Evolutionary conservation across 805 yeast genomes (phyloP).

Genomic region (Teunomyces tritomae): DNA sequence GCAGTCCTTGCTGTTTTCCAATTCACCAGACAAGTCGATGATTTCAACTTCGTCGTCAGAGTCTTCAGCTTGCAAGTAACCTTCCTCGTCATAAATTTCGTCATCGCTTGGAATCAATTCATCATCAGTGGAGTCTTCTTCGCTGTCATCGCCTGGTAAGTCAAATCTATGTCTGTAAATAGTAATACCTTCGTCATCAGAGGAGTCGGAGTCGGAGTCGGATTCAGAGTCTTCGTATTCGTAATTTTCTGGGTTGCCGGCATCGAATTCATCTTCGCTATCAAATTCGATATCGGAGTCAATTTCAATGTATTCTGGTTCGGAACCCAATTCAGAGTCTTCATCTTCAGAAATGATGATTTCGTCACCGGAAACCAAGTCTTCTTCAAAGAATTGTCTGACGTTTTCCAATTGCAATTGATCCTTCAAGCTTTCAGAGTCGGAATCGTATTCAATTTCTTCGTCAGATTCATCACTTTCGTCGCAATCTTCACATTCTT

Average conservation of each 20-base stretch:
- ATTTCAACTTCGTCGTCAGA: conserved; percentile 25
- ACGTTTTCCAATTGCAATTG: conserved; percentile 36
- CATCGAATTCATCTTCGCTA: conserved; percentile 20
- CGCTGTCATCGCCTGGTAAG: conserved; percentile 32
- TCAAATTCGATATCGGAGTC: conserved; percentile 27
- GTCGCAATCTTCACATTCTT: not conserved
- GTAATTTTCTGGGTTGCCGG: conserved; percentile 20
- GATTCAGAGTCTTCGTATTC: conserved; percentile 21
- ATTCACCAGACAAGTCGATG: conserved; percentile 41
- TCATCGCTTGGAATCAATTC: conserved; percentile 24
- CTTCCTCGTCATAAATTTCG: conserved; percentile 16
- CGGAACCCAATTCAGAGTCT: conserved; percentile 18
- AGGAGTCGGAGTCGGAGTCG: conserved; percentile 26
- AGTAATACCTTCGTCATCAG: conserved; percentile 40
- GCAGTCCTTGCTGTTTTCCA: conserved; percentile 43
- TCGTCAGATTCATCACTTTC: conserved; percentile 11
- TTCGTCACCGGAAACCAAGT: conserved; percentile 30
- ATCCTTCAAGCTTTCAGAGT: conserved; percentile 26
- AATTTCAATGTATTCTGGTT: conserved; percentile 26
- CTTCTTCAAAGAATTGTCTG: conserved; percentile 35
- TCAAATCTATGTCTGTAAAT: conserved; percentile 42
- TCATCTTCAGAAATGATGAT: conserved; percentile 18
- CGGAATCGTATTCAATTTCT: conserved; percentile 27
- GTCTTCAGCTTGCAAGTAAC: conserved; percentile 22
- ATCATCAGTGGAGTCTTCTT: conserved; percentile 38